Evolutionary conservation across 352 stramenopile genomes (phyloP), one percentile per base, ranked within the genome.

Genomic region (Globisporangium iwayamae): DNA sequence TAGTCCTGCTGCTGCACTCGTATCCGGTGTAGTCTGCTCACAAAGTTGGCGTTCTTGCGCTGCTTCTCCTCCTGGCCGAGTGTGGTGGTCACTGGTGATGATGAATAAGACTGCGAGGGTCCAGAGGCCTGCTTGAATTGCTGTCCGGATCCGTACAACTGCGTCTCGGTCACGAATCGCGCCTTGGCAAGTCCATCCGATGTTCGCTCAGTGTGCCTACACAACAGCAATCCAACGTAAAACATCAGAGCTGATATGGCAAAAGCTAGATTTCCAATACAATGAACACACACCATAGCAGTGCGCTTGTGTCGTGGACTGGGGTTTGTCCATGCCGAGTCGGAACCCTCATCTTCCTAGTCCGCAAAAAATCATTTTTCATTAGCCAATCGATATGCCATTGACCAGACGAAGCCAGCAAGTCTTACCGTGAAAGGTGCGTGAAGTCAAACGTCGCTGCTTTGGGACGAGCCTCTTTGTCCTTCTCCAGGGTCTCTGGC

Each of bases 1-100:
- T 85, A 78, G 14, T 70, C 51, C 18, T 81, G 60, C 43, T 83
- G 74, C 22, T 81, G 63, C 36, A 56, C 20, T 18, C 74, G 68
- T 56, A 88, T 74, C 47, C 77, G 68, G 9, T 83, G 71, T 20
- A 88, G 54, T 11, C 79, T 68, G 22, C 55, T 72, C 10, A 54
- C 56, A 39, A 83, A 83, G 8, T 68, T 68, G 9, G 67, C 61
- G 14, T 78, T 53, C 14, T 72, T 71, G 7, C 60, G 71, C 47
- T 82, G 76, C 50, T 86, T 86, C 9, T 86, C 79, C 65, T 84
- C 71, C 60, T 83, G 76, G 0, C 73, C 76, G 6, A 88, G 62
- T 6, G 76, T 80, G 13, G 62, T 68, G 5, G 60, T 53, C 25
- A 32, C 28, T 16, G 30, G 13, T 6, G 54, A 36, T 7, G 32